These are phyloP conservation scores for Colletotrichum lindemuthianum DNA, from an alignment of 2,329 filamentous ascomycete species.

Conservation along the genomic window DNA sequence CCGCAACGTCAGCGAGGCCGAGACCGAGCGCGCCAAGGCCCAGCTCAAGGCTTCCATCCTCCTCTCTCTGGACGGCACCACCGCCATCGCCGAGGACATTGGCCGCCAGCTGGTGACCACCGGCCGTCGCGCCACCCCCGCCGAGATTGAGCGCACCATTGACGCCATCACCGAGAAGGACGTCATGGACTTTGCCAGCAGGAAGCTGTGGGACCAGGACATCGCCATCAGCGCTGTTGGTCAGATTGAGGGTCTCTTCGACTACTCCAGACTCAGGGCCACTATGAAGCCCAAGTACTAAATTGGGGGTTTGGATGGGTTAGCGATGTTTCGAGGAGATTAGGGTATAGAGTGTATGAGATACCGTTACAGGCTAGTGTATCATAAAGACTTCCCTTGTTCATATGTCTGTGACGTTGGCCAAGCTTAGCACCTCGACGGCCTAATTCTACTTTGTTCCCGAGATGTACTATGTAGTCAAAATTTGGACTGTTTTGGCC, in stretches of 20 bases:
- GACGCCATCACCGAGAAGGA: slow-evolving; percentile 93
- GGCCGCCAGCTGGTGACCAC: slow-evolving; percentile 98
- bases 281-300: slow-evolving; percentile 87
- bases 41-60: slow-evolving; percentile 99
- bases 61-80: slow-evolving; percentile 96
- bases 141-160: slow-evolving; percentile 94
- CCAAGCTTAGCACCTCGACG: slow-evolving; percentile 29
- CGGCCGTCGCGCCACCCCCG: slow-evolving; percentile 87
- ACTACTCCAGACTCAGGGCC: slow-evolving; percentile 82
- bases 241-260: slow-evolving; percentile 84
- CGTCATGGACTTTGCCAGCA: slow-evolving; percentile 94
- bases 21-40: slow-evolving; percentile 98
- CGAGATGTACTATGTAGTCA: not conserved
- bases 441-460: slow-evolving; percentile 35
- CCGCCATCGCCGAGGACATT: slow-evolving; percentile 96
- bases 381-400: slow-evolving; percentile 56
- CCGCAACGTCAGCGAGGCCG: slow-evolving; percentile 85
- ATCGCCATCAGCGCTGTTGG: slow-evolving; percentile 93
- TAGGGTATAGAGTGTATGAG: slow-evolving; percentile 66
- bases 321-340: slow-evolving; percentile 45
- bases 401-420: slow-evolving; percentile 35
- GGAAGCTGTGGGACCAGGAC: slow-evolving; percentile 97
- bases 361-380: slow-evolving; percentile 64
- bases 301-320: slow-evolving; percentile 35
- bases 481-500: too few species aligned